phyloP scores from a whole-genome alignment of 2,329 filamentous ascomycete species.

The Microcyclospora pomicola region DNA sequence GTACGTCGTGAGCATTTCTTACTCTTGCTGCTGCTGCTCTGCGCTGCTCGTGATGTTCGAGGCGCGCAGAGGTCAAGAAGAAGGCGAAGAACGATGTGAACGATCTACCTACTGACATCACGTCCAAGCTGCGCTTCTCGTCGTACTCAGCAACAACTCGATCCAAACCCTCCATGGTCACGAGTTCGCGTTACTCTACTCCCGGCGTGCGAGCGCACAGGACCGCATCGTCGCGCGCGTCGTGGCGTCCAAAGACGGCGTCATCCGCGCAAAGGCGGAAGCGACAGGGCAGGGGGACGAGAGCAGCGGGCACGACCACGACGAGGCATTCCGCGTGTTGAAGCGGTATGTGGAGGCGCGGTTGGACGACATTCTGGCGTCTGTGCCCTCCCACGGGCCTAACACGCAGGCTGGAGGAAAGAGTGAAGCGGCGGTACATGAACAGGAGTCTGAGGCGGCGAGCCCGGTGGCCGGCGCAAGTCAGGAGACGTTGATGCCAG shows the following conservation, averaged over 20 bases:
- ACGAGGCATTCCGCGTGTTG: conserved; percentile 13
- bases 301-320: conserved; percentile 9
- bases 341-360: conserved; percentile 12
- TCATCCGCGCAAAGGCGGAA: conserved; percentile 15
- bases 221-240: conserved; percentile 12
- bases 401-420: too few relatives aligned
- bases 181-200: conserved; percentile 14
- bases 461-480: neutral
- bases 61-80: too few relatives aligned
- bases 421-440: too few relatives aligned
- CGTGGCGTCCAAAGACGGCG: conserved; percentile 9
- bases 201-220: conserved; percentile 5
- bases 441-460: conserved; percentile 3
- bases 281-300: neutral
- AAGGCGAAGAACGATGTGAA: too few relatives aligned
- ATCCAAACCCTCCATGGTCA: conserved; percentile 6
- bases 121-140: conserved; percentile 7
- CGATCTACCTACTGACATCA: neutral
- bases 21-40: neutral
- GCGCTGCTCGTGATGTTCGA: too few relatives aligned
- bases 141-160: conserved; percentile 9
- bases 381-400: too few relatives aligned
- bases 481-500: neutral
- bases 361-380: conserved; percentile 2
- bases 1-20: conserved; percentile 2